Evolutionary conservation across 345 rosid genomes (phyloP).

Genomic region (Hibiscus mutabilis): DNA sequence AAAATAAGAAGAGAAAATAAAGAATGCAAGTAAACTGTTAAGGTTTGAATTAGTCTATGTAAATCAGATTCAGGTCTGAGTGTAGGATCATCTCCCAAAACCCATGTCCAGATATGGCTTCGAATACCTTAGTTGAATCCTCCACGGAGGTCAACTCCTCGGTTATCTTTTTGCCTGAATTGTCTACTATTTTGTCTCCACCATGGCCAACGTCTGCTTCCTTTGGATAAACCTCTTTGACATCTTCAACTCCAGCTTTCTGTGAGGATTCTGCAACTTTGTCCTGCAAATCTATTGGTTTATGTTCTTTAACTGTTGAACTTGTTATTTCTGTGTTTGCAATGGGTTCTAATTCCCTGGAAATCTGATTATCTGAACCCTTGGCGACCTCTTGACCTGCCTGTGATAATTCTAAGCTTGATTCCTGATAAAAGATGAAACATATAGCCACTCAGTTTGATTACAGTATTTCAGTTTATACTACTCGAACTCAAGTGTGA

Average conservation of each 20-base stretch:
- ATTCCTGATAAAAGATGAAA: slow-evolving; percentile 32
- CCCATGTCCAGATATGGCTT: background rate
- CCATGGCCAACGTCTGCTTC: slow-evolving; percentile 20
- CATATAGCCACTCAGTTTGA: slow-evolving; percentile 6
- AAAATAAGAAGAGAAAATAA: background rate
- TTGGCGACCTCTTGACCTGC: background rate
- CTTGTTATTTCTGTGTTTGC: slow-evolving; percentile 6
- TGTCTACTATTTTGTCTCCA: slow-evolving; percentile 1
- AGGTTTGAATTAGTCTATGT: background rate
- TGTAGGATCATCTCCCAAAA: background rate
- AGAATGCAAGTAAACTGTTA: background rate
- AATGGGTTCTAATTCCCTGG: slow-evolving; percentile 20
- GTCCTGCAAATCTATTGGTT: slow-evolving; percentile 17
- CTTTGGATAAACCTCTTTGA: slow-evolving; percentile 17
- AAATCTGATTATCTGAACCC: slow-evolving; percentile 21
- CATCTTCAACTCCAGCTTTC: slow-evolving; percentile 20
- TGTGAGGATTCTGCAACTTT: slow-evolving; percentile 20
- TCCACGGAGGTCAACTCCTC: background rate
- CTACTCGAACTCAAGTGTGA: background rate
- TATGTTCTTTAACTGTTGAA: slow-evolving; percentile 19
- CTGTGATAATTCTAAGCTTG: slow-evolving; percentile 11
- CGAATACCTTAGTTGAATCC: background rate
- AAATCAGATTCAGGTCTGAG: too few relatives aligned
- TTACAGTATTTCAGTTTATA: background rate
- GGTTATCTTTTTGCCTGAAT: slow-evolving; percentile 1